Evolutionary conservation across 768 basidiomycete species (phyloP), one percentile per base, ranked within the genome.

Genomic region (Suillus lakei): DNA sequence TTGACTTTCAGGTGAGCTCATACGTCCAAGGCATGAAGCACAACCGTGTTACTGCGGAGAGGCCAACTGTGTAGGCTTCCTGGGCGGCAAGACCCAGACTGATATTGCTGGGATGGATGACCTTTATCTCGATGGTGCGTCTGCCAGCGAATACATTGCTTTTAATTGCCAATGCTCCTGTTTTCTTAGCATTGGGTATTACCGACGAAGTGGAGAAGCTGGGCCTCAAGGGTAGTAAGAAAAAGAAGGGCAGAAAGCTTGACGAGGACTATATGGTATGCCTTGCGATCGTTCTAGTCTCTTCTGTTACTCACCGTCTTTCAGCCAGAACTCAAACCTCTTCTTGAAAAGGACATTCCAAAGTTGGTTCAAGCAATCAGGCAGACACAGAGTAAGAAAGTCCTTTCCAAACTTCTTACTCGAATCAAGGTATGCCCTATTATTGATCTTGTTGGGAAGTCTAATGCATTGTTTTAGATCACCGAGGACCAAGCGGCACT

Each of bases 81-180:
- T 99, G 69, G 98, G 98, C 66, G 98, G 98, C 28, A 99, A 98
- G 80, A 99, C 96, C 0, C 98, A 99, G 77, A 99, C 98, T 2
- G 97, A 99, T 73, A 85, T 98, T 26, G 93, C 88, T 7, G 89
- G 90, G 9, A 96, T 99, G 90, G 96, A 98, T 74, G 96, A 98
- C 72, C 82, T 98, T 3, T 95, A 93, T 78, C 87, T 98, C 26
- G 95, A 98, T 71, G 96, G 95, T 94, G 71, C 61, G 84, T 66
- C 50, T 56, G 9, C 26, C 10, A 59, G 63, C 65, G 12, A 48
- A 16, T 50, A 16, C 43, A 58, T 41, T 2, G 5, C 1, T 28
- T 10, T 46, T 10, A 32, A 36, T 60, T 36, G 53, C 23, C 48
- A 38, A 41, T 48, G 10, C 38, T 56, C 38, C 46, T 55, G 48